Base-by-base conservation (phyloP, 2,329 filamentous ascomycete genomes). In the Aureobasidium sp. region DNA sequence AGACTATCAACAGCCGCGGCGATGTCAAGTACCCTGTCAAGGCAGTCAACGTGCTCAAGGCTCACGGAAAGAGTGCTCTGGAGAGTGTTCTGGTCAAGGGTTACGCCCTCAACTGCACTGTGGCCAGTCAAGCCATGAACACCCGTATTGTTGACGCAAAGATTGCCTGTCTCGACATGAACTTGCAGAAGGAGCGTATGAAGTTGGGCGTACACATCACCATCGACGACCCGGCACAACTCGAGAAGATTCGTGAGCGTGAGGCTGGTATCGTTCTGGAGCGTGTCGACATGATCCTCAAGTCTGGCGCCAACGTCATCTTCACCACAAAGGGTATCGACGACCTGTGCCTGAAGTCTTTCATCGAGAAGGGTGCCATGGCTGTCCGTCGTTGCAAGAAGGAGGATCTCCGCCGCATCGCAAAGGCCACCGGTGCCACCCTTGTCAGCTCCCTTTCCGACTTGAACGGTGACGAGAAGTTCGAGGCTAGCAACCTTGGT, bases 261-360 rank as follows among this genome's bases (percentile, higher is more conserved):
- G 94, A 99, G 76, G 85, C 92, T 20, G 91, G 91, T 69, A 96
- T 99, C 79, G 85, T 99, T 51, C 84, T 96, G 64, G 94, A 99
- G 74, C 84, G 91, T 66, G 88, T 99, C 59, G 92, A 99, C 76
- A 89, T 99, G 88, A 97, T 99, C 67, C 83, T 99, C 66, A 97
- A 97, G 82, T 87, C 94, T 13, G 94, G 94, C 63, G 94, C 94
- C 67, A 99, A 97, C 74, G 94, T 99, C 65, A 81, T 99, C 64
- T 80, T 99, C 67, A 99, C 94, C 7, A 99, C 94, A 65, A 99
- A 99, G 83, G 94, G 94, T 70, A 99, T 99, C 68, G 94, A 99
- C 71, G 94, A 99, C 71, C 81, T 99, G 74, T 91, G 91, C 69
- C 79, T 99, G 67, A 99, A 99, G 83, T 83, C 90, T 65, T 97